Evolutionary conservation across 768 basidiomycete species (phyloP), one percentile per base, ranked within the genome.

Genomic region (Suillus discolor): DNA sequence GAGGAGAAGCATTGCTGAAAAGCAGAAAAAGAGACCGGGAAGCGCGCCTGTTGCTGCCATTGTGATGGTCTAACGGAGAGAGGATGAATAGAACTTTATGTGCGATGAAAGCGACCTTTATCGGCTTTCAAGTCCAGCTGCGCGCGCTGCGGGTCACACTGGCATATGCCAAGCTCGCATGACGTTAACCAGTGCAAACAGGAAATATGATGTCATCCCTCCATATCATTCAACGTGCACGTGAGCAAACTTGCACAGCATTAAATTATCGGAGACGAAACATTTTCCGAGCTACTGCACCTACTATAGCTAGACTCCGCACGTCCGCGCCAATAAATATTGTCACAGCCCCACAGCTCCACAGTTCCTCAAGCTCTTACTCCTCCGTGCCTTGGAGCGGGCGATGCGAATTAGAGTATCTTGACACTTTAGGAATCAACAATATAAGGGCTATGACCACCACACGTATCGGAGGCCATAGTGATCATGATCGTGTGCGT

Each of bases 11-110:
- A 85, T 87, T 0, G 91, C 93, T 13, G 85, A 83, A 71, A 92
- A 89, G 75, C 85, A 87, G 69, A 92, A 83, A 70, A 93, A 83
- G 64, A 93, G 78, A 38, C 91, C 91, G 68, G 90, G 90, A 45
- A 86, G 53, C 38, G 90, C 89, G 68, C 88, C 82, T 61, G 83
- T 82, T 69, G 87, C 84, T 57, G 82, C 80, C 85, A 88, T 85
- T 7, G 63, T 63, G 44, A 67, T 53, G 1, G 49, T 49, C 11
- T 65, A 47, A 60, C 38, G 34, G 45, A 54, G 64, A 62, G 49
- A 36, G 6, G 34, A 20, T 44, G 57, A 45, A 41, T 34, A 65
- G 44, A 44, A 9, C 16, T 47, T 18, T 15, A 38, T 23, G 36
- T 34, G 39, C 18, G 49, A n/a, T 6, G 15, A 34, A 8, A 44